These are phyloP conservation scores for Pythium monospermum DNA, from an alignment of 352 stramenopile genomes.

Conservation along the genomic window DNA sequence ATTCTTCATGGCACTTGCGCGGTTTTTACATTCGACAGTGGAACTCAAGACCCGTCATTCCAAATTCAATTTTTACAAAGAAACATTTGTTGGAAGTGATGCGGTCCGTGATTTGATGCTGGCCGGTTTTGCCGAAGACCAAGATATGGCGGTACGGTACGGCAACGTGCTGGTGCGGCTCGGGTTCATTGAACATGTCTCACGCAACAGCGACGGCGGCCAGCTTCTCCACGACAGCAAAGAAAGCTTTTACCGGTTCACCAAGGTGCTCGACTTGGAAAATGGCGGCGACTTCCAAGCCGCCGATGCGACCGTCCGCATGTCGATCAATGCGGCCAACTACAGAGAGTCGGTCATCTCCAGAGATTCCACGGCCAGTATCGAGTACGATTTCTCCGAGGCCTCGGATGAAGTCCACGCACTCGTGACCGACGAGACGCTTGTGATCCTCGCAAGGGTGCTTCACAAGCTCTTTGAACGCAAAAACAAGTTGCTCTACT, in stretches of 20 bases:
- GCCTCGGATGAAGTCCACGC: conserved; percentile 78
- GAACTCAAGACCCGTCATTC: conserved; percentile 82
- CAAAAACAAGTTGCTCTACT: conserved; percentile 86
- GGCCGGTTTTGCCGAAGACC: conserved; percentile 75
- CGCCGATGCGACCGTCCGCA: conserved; percentile 28
- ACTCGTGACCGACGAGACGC: conserved; percentile 73
- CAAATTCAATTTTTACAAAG: conserved; percentile 86
- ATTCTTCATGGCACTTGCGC: conserved; percentile 69
- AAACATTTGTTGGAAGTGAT: conserved; percentile 75
- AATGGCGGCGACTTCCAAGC: conserved; percentile 32
- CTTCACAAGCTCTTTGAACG: conserved; percentile 81
- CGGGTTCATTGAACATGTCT: conserved; percentile 81
- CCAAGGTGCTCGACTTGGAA: conserved; percentile 63
- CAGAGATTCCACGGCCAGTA: conserved; percentile 40
- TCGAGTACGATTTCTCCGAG: conserved; percentile 73
- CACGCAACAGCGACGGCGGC: conserved; percentile 59
- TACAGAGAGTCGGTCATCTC: conserved; percentile 74
- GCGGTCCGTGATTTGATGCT: conserved; percentile 68
- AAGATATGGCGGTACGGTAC: conserved; percentile 55
- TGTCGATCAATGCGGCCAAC: conserved; percentile 60
- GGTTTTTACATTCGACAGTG: conserved; percentile 68
- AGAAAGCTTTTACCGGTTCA: conserved; percentile 85
- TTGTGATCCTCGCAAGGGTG: conserved; percentile 58
- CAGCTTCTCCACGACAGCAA: conserved; percentile 81
- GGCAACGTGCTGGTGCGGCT: conserved; percentile 79